Percentiles rank a stretch among this genome's conserved stretches.
Evolutionary conservation across 106 monocot species (phyloP).

Genomic region (Apostasia shenzhenica): DNA sequence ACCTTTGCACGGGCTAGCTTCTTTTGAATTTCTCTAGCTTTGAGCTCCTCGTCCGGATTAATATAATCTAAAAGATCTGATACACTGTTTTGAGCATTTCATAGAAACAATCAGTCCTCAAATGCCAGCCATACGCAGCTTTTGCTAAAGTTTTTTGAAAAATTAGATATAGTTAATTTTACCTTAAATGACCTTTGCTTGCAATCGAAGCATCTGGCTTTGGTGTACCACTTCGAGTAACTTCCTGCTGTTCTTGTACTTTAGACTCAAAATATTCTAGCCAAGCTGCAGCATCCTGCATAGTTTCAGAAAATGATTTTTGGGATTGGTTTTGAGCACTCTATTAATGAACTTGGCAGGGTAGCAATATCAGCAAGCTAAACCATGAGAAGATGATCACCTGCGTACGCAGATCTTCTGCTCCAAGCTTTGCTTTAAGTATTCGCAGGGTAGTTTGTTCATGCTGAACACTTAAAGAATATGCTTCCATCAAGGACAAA

Average conservation of each 20-base stretch:
- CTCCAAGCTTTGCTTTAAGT: slow-evolving; percentile 87
- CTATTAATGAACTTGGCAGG: not conserved
- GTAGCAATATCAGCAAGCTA: not conserved
- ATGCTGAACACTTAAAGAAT: slow-evolving; percentile 90
- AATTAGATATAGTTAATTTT: not conserved
- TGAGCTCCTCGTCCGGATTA: slow-evolving; percentile 84
- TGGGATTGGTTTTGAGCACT: not conserved
- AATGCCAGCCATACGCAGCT: not conserved
- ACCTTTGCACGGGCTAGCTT: slow-evolving; percentile 92
- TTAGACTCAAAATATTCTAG: slow-evolving; percentile 96
- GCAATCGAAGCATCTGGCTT: slow-evolving; percentile 98
- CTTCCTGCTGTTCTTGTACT: slow-evolving; percentile 89
- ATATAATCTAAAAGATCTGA: slow-evolving; percentile 98
- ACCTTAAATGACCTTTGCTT: slow-evolving; percentile 97
- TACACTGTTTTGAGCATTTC: slow-evolving; percentile 38
- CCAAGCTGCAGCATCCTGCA: slow-evolving; percentile 99
- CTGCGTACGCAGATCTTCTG: slow-evolving; percentile 95
- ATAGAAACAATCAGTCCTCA: not conserved
- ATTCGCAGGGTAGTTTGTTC: slow-evolving; percentile 91
- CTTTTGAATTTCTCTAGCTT: slow-evolving; percentile 76
- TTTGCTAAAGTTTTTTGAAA: not conserved
- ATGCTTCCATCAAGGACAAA: slow-evolving; percentile 95
- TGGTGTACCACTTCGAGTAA: slow-evolving; percentile 90
- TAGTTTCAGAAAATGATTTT: not conserved
- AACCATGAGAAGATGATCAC: slow-evolving; percentile 13